These are phyloP conservation scores for Backusella luteola DNA, from an alignment of 192 early-diverging fungal species.

Conservation along the genomic window DNA sequence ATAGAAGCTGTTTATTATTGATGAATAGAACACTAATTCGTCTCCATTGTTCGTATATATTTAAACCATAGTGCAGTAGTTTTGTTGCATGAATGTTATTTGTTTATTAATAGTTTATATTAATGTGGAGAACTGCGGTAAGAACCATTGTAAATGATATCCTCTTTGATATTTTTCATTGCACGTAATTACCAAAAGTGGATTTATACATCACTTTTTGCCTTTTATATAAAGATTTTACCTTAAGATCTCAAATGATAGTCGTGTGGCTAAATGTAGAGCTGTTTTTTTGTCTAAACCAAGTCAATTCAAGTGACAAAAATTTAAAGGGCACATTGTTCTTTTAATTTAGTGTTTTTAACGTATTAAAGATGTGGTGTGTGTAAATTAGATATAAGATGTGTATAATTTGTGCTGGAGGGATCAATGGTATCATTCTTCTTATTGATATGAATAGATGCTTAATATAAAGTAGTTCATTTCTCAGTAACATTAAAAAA, in stretches of 20 bases:
- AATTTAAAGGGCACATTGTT: background rate
- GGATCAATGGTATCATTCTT: background rate
- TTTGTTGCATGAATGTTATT: background rate
- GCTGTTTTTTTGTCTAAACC: background rate
- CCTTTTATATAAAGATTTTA: background rate
- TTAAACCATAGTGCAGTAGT: background rate
- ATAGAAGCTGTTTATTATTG: background rate
- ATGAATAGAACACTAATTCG: background rate
- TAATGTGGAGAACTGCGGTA: background rate
- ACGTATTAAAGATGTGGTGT: background rate
- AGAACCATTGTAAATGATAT: background rate
- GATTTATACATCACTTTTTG: background rate
- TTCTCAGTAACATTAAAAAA: background rate
- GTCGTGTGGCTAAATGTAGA: background rate
- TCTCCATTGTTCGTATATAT: background rate
- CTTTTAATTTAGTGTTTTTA: background rate
- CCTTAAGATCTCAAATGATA: background rate
- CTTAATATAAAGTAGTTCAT: no score
- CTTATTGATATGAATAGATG: no score
- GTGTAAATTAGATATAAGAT: no score
- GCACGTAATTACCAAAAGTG: background rate
- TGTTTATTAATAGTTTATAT: background rate
- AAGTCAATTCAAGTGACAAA: background rate
- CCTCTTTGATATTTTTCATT: background rate
- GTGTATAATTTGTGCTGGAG: background rate